A percentile compares a stretch with the other conserved stretches of the same genome.
Evolutionary conservation across 352 stramenopile species (phyloP).

Genomic region (Globisporangium rhizosaccharum): DNA sequence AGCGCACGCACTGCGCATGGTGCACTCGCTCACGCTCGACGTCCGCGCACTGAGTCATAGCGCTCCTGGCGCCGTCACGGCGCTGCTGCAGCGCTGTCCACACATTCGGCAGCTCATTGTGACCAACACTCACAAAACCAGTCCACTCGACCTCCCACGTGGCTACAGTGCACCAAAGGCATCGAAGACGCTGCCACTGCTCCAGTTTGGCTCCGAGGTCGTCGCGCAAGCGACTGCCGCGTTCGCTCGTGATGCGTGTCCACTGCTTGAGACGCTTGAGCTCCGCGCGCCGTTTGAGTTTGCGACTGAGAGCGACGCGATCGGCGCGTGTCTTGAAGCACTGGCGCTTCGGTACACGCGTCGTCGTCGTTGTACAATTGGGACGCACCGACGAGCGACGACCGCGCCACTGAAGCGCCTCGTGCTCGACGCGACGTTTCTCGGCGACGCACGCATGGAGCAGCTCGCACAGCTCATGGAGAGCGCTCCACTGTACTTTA

Average conservation of each 20-base stretch:
- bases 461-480: constrained; percentile 32
- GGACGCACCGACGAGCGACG: background rate
- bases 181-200: constrained; percentile 8
- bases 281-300: constrained; percentile 57
- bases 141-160: constrained; percentile 5
- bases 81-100: constrained; percentile 32
- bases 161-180: constrained; percentile 3
- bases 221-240: constrained; percentile 32
- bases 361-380: background rate
- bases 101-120: constrained; percentile 41
- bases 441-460: constrained; percentile 41
- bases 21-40: constrained; percentile 43
- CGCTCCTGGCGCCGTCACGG: constrained; percentile 4
- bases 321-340: constrained; percentile 28
- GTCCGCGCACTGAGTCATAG: background rate
- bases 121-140: constrained; percentile 36
- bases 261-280: constrained; percentile 31
- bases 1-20: constrained; percentile 35
- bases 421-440: constrained; percentile 52
- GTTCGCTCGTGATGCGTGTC: constrained; percentile 30
- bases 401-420: constrained; percentile 21
- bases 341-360: constrained; percentile 14
- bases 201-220: constrained; percentile 34
- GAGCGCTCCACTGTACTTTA: constrained; percentile 18
- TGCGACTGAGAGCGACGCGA: constrained; percentile 45